Evolutionary conservation across 495 filamentous ascomycete genomes (phyloP), one percentile per base, ranked within the genome.

Genomic region (Aspergillus bridgeri): DNA sequence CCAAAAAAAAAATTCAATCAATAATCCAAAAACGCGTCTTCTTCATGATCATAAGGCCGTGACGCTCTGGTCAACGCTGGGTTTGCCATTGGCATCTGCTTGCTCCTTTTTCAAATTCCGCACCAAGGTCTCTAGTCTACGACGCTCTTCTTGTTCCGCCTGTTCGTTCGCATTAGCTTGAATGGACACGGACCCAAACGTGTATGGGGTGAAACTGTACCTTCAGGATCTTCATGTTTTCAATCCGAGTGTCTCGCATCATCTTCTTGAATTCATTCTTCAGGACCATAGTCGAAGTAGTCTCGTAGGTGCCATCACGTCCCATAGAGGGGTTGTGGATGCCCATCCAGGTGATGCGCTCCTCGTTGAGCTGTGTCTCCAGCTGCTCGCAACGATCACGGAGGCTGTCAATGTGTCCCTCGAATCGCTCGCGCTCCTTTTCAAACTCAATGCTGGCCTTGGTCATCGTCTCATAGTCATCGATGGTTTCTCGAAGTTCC

Each of bases 201-300:
- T 50, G 9, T 13, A 15, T 38, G 50, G 22, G 45, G 44, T 21
- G 54, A 44, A 18, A 58, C 79, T 83, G 69, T 65, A 91, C 89
- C 78, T 81, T 86, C 42, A 92, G 66, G 51, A 80, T 76, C 75
- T 81, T 89, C 68, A 84, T 75, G 58, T 85, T 85, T 63, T 93
- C 89, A 17, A 81, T 79, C 48, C 88, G 84, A 56, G 86, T 88
- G 61, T 92, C 89, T 52, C 87, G 80, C 89, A 92, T 93, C 89
- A 93, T 92, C 77, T 90, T 91, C 79, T 89, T 89, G 68, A 93
- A 93, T 68, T 93, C 89, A 51, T 85, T 88, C 73, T 86, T 88
- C 53, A 93, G 69, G 18, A 91, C 85, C 75, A 82, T 83, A 2
- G 84, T 90, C 62, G 85, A 89, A 3, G 85, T 91, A 9, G 76